Evolutionary conservation across 163 green algal species (phyloP), one percentile per base, ranked within the genome.

Genomic region (Volvox carteri): DNA sequence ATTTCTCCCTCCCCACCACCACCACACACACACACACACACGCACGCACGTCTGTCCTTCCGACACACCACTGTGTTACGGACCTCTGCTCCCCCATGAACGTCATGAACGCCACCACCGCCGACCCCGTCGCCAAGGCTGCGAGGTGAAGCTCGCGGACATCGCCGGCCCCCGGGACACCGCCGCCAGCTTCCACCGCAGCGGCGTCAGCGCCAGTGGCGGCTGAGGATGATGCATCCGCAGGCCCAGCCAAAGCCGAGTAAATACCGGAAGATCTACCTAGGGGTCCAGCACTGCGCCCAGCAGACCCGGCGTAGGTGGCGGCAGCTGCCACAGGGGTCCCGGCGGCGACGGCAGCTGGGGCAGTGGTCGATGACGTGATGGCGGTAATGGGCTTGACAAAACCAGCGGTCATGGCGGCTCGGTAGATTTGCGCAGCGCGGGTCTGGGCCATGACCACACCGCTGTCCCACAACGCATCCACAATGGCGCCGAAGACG

Each of bases 401-500:
- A 79, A 95, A 92, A 12, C 95, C 96, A 50, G 95, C 83, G 33
- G 89, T 87, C 37, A 95, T 56, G 2, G 91, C 85, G 21, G 72
- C 54, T 0, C 52, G 78, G 88, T 93, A 95, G 37, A 97, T 87
- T 30, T 73, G 35, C 0, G 93, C 86, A 23, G 95, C 95, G 74
- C 91, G 74, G 6, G 41, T 58, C 77, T 96, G 90, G 58, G 77
- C 92, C 91, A 79, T 30, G 81, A 92, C 72, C 76, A 93, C 30
- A 90, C 90, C 62, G 95, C 91, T 95, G 87, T 94, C 88, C 93
- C 93, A 96, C 76, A 96, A 72, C 16, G 90, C 89, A 73, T 96
- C 92, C 30, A 94, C 85, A 25, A 95, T 80, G 23, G 90, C 90
- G 74, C 79, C 88, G 87, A 91, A 95, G 11, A 92, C 86, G 0